Percentiles rank a stretch among this genome's conserved stretches.
phyloP scores from a whole-genome alignment of 2,329 filamentous ascomycete genomes.

The Penicillium sp. region DNA sequence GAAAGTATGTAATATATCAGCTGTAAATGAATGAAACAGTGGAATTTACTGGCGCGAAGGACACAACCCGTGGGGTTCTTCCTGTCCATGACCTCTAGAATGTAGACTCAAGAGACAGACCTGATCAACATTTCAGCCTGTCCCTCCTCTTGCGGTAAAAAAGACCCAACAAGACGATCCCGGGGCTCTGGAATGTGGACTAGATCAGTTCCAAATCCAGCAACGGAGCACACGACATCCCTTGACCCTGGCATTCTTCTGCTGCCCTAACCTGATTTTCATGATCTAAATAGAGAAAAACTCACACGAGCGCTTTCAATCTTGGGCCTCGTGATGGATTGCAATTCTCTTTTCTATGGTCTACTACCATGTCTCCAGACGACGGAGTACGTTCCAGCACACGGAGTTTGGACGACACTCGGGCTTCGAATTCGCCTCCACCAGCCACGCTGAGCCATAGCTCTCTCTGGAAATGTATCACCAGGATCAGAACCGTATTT shows the following conservation, averaged over 20 bases:
- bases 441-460: too few relatives aligned
- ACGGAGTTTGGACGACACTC: too few relatives aligned
- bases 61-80: neutral
- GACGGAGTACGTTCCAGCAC: too few relatives aligned
- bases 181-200: neutral
- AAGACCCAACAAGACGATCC: neutral
- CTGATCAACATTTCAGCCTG: neutral
- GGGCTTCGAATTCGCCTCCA: neutral
- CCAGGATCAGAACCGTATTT: neutral
- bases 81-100: neutral
- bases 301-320: neutral
- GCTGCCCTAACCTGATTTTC: neutral
- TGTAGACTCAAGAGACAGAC: neutral
- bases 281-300: neutral
- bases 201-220: conserved; percentile 6
- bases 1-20: neutral
- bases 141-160: neutral
- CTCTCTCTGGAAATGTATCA: too few relatives aligned
- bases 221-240: conserved; percentile 16
- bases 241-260: conserved; percentile 7
- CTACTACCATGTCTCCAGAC: neutral
- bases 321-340: neutral
- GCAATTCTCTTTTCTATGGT: neutral
- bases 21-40: neutral
- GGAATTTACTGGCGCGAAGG: neutral